These are phyloP conservation scores for Podospora didyma DNA, from an alignment of 495 filamentous ascomycete genomes.

Conservation along the genomic window DNA sequence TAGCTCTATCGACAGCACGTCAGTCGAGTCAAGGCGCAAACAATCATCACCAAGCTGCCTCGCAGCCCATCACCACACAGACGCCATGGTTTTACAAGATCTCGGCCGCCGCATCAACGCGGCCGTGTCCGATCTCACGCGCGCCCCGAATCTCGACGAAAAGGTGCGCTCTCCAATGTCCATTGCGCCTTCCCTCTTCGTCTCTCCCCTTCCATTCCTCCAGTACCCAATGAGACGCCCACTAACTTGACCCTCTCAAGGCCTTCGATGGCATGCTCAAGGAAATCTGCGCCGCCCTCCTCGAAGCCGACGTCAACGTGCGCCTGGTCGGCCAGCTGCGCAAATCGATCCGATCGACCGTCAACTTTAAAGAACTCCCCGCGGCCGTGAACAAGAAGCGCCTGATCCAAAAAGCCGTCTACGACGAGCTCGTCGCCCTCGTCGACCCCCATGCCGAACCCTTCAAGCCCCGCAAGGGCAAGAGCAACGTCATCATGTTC, in stretches of 20 bases:
- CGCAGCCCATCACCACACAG: constrained; percentile 7
- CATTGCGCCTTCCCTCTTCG: background rate
- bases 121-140: constrained; percentile 89
- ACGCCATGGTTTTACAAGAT: constrained; percentile 94
- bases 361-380: constrained; percentile 90
- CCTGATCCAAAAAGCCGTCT: constrained; percentile 95
- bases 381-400: constrained; percentile 95
- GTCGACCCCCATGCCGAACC: constrained; percentile 94
- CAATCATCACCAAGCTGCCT: constrained; percentile 6
- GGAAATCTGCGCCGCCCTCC: constrained; percentile 87
- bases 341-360: constrained; percentile 83
- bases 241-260: constrained; percentile 41
- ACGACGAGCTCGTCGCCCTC: constrained; percentile 91
- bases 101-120: constrained; percentile 96
- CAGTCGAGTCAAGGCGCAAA: background rate
- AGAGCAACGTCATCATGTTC: constrained; percentile 97
- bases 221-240: background rate
- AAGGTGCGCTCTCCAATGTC: constrained; percentile 56
- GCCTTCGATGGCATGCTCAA: constrained; percentile 98
- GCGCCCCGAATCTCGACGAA: constrained; percentile 89
- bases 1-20: background rate
- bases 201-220: background rate
- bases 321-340: constrained; percentile 88
- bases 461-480: constrained; percentile 96
- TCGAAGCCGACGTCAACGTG: constrained; percentile 95